Percentiles rank a stretch among this genome's conserved stretches.
These are phyloP conservation scores for Xylariaceae sp. DNA, from an alignment of 2,329 filamentous ascomycete genomes.

Conservation along the genomic window DNA sequence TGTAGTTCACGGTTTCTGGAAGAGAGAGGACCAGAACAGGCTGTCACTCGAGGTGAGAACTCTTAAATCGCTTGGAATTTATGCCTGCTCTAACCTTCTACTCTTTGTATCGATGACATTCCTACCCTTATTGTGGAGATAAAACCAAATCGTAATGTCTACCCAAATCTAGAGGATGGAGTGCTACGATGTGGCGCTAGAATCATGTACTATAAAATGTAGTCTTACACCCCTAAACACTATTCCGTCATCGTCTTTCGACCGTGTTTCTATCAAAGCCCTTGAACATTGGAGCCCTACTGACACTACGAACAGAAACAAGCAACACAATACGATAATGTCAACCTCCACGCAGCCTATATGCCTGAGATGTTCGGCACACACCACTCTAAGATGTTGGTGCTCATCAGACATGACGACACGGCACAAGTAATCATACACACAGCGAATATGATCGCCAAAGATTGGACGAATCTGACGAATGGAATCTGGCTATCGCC, in stretches of 20 bases:
- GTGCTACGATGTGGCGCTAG: no score
- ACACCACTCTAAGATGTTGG: constrained; percentile 85
- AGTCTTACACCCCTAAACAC: no score
- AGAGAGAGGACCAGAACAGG: constrained; percentile 67
- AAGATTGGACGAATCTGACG: constrained; percentile 88
- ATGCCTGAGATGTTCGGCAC: constrained; percentile 88
- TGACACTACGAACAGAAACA: constrained; percentile 55
- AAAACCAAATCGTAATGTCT: no score
- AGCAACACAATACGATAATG: constrained; percentile 67
- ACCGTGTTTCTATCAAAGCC: no score
- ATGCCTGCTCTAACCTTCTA: not conserved
- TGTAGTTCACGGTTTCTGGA: constrained; percentile 69
- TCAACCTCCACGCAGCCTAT: constrained; percentile 73
- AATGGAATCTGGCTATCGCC: constrained; percentile 84
- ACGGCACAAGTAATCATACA: constrained; percentile 81
- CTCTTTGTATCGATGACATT: not conserved
- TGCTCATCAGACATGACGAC: constrained; percentile 79
- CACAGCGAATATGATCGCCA: constrained; percentile 88
- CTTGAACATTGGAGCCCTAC: not conserved
- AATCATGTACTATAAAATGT: no score
- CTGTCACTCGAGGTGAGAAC: constrained; percentile 62
- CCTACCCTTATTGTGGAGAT: no score
- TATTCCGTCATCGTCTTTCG: no score
- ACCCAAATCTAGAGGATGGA: no score
- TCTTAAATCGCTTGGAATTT: not conserved